Base-by-base conservation (phyloP, 495 filamentous ascomycete species). In the Neurospora terricola region DNA sequence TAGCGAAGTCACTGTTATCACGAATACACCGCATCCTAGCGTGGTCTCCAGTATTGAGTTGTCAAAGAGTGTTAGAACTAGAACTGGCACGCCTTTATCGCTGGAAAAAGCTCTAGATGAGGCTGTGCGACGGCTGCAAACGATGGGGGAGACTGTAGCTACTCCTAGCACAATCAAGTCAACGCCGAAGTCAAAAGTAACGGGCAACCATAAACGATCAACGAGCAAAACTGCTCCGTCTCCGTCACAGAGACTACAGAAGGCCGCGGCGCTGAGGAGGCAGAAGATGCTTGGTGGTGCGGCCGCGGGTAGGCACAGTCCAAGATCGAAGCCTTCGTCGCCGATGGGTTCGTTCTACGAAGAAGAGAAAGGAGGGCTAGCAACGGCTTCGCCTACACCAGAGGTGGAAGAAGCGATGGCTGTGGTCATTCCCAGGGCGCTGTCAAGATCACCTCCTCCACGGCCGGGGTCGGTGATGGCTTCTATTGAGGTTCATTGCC, bases 81-180 rank as follows among this genome's bases (percentile, higher is more conserved):
- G 27, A 34, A 18, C 27, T 8, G 72, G 77, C 27, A 80, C 80
- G 11, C 74, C 75, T 34, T 83, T 80, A 5, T 82, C 79, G 4
- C 76, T 82, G 27, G 79, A 84, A 30, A 75, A 78, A 68, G 82
- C 82, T 18, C 74, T 84, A 3, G 78, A 83, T 30, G 79, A 81
- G 38, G 80, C 81, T 14, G 80, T 78, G 23, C 73, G 77, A 10
- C 78, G 81, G 39, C 62, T 84, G 14, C 79, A 82, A 0, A 75
- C 74, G 9, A 80, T 81, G 77, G 79, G 78, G 21, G 74, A 76
- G 69, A 70, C 70, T 4, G 54, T 66, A 7, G 27, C 7, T 62
- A 30, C 5, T 16, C 11, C 54, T 30, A 2, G 2, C 7, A 34
- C 54, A 0, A 7, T 0, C 7, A 66, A 36, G 12, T 66, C 27